Percentiles rank a stretch among this genome's conserved stretches.
These are phyloP conservation scores for Arbutus unedo DNA, from an alignment of 148 eudicot species.

Conservation along the genomic window DNA sequence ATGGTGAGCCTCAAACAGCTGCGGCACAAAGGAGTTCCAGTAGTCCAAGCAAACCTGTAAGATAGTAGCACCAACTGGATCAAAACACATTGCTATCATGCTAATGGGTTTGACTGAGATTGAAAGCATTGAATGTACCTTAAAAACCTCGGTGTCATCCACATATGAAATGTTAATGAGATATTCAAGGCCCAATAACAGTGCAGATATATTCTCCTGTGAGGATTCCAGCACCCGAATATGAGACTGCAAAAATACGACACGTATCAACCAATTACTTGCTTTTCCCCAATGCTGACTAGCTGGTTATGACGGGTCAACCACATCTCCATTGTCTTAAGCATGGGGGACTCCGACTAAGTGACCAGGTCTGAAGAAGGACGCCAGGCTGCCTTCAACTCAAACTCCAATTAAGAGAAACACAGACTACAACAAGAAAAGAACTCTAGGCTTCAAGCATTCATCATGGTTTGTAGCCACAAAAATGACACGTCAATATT, in stretches of 20 bases:
- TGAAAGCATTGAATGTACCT: conserved; percentile 37
- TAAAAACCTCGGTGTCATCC: conserved; percentile 97
- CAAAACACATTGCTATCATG: neutral
- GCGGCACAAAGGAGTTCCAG: conserved; percentile 85
- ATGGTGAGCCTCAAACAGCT: conserved; percentile 77
- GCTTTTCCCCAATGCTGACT: too few relatives aligned
- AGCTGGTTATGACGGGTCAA: too few relatives aligned
- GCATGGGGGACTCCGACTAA: too few relatives aligned
- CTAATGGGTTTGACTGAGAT: too few relatives aligned
- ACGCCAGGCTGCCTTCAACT: neutral
- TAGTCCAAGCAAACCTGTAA: conserved; percentile 96
- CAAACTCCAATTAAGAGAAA: neutral
- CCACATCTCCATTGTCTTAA: too few relatives aligned
- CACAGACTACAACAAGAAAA: too few relatives aligned
- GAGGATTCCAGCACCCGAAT: conserved; percentile 78
- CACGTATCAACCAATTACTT: neutral
- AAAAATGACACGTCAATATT: too few relatives aligned
- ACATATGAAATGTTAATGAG: conserved; percentile 88
- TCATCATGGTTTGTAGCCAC: neutral
- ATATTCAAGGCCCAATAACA: conserved; percentile 83
- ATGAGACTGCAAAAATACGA: conserved; percentile 60
- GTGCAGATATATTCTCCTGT: conserved; percentile 69
- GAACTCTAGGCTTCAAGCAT: neutral
- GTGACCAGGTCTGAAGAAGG: neutral
- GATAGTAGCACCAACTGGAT: neutral